These are phyloP conservation scores for Alnus rubra DNA, from an alignment of 306 rosid genomes.

Conservation along the genomic window DNA sequence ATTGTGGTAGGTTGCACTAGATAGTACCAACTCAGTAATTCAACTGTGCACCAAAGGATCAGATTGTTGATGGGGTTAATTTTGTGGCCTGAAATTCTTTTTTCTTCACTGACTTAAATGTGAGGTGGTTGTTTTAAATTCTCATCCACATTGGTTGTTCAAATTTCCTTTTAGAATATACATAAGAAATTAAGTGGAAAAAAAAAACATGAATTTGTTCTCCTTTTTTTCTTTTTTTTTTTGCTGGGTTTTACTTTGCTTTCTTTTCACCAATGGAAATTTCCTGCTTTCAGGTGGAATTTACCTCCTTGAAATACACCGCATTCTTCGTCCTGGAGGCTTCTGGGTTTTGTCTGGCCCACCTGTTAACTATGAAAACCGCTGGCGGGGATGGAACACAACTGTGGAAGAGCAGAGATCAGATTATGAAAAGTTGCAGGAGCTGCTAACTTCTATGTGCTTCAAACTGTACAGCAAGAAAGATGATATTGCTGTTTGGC, in stretches of 20 bases:
- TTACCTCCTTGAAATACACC: slow-evolving; percentile 81
- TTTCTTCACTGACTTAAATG: neutral
- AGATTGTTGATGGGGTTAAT: too few relatives aligned
- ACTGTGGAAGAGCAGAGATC: slow-evolving; percentile 81
- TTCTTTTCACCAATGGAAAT: slow-evolving; percentile 12
- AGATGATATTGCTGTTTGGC: slow-evolving; percentile 96
- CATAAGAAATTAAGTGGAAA: neutral
- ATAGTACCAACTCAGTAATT: too few relatives aligned
- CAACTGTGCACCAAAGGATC: too few relatives aligned
- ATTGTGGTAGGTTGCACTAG: too few relatives aligned
- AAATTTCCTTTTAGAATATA: neutral
- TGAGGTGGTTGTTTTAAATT: neutral
- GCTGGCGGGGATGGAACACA: slow-evolving; percentile 98
- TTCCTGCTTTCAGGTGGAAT: slow-evolving; percentile 68
- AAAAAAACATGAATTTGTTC: neutral
- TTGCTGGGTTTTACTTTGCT: neutral
- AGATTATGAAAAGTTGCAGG: slow-evolving; percentile 77
- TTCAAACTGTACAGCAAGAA: slow-evolving; percentile 84
- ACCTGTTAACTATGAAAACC: slow-evolving; percentile 82
- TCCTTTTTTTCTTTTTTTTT: neutral
- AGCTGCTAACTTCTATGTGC: slow-evolving; percentile 78
- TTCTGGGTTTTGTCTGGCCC: slow-evolving; percentile 98
- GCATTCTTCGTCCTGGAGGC: slow-evolving; percentile 97
- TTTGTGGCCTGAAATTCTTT: neutral
- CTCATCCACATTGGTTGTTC: neutral